Conservation (phyloP, 2,329 filamentous ascomycete genomes). For the Cordyceps tenuipes region DNA sequence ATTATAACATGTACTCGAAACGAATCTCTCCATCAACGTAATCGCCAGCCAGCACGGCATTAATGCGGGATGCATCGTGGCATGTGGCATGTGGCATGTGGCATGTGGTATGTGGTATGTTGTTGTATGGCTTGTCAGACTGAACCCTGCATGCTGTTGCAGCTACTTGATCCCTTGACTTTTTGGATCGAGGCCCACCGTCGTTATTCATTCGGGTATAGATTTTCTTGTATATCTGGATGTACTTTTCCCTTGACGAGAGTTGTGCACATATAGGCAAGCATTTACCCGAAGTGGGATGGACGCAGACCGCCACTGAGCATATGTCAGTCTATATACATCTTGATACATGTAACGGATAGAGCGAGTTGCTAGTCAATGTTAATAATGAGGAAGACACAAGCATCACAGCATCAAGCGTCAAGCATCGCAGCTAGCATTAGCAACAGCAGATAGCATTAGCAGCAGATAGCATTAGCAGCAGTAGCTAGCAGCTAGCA, state of each 20-base stretch:
- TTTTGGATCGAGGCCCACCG: constrained; percentile 1
- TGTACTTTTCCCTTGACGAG: neutral
- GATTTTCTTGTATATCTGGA: neutral
- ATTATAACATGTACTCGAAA: constrained; percentile 6
- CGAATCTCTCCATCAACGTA: neutral
- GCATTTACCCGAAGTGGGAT: neutral
- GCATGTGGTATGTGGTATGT: no score
- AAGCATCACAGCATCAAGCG: no score
- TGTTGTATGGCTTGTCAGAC: neutral
- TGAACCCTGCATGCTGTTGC: constrained; percentile 2
- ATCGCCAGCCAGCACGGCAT: neutral
- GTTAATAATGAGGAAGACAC: no score
- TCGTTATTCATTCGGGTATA: neutral
- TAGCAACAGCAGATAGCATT: no score
- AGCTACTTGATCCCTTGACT: constrained; percentile 6
- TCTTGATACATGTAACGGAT: neutral
- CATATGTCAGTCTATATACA: no score
- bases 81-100: neutral
- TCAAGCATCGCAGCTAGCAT: no score
- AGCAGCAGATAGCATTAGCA: no score
- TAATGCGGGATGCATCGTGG: neutral
- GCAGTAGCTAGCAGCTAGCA: no score
- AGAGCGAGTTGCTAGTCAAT: neutral
- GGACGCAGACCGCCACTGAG: neutral
- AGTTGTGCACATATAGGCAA: neutral